Evolutionary conservation across 164 flowering plant species (phyloP).

Genomic region (Stephania yunnanensis): DNA sequence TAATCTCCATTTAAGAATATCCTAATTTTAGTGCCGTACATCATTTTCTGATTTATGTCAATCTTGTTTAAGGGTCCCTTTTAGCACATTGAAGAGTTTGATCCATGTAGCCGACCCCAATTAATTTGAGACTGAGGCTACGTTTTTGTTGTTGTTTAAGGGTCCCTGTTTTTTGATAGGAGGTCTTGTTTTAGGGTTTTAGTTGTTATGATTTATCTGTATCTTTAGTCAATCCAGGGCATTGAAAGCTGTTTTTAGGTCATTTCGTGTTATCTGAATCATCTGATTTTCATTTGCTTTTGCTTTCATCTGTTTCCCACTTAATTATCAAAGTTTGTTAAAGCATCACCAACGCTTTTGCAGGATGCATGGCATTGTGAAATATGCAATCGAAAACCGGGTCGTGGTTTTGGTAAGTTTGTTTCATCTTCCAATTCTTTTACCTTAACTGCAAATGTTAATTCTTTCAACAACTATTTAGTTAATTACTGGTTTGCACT

Average conservation of each 20-base stretch:
- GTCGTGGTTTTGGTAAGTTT: conserved; percentile 93
- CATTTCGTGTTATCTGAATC: no score
- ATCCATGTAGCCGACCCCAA: no score
- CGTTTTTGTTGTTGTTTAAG: no score
- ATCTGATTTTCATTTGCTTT: background rate
- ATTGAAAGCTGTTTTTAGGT: no score
- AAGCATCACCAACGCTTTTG: conserved; percentile 5
- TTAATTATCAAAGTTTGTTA: background rate
- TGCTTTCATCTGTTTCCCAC: background rate
- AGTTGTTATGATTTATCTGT: background rate
- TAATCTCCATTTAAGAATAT: background rate
- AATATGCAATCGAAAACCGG: conserved; percentile 96
- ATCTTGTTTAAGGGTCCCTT: background rate
- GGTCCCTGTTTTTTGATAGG: no score
- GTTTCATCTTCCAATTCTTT: background rate
- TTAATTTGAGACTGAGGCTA: no score
- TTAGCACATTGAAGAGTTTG: no score
- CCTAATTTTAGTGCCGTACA: background rate
- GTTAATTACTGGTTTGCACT: no score
- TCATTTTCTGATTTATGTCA: background rate
- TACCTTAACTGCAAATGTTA: background rate
- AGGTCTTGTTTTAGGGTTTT: background rate
- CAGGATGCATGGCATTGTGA: conserved; percentile 99
- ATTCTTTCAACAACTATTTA: background rate
- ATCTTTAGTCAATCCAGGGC: background rate